Evolutionary conservation across 352 stramenopile genomes (phyloP).

Genomic region (Globisporangium abappressorium): DNA sequence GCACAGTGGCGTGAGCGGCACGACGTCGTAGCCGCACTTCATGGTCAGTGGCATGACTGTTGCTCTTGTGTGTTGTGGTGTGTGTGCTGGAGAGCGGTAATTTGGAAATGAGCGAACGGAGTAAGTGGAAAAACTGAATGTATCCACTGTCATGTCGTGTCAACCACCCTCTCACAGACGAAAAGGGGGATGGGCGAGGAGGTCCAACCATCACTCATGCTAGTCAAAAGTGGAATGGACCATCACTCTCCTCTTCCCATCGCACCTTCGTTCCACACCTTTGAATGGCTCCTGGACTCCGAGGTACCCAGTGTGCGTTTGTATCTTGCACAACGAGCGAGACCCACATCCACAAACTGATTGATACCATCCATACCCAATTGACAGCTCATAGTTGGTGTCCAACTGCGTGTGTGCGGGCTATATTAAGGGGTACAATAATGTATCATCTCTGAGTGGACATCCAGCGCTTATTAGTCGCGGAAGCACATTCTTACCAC

Average conservation of each 20-base stretch:
- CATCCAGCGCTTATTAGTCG: too few relatives aligned
- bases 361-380: not conserved
- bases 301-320: not conserved
- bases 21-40: not conserved
- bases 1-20: slow-evolving; percentile 1
- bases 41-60: not conserved
- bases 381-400: not conserved
- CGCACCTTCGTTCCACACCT: not conserved
- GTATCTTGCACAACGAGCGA: not conserved
- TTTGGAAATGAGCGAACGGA: not conserved
- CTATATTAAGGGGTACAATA: not conserved
- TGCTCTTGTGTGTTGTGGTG: not conserved
- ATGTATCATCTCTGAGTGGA: too few relatives aligned
- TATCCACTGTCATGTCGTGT: not conserved
- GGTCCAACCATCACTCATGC: slow-evolving; percentile 8
- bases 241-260: slow-evolving; percentile 1
- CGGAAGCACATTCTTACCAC: too few relatives aligned
- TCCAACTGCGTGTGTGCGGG: not conserved
- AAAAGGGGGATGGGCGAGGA: slow-evolving; percentile 1
- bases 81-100: not conserved
- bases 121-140: not conserved
- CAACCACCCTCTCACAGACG: not conserved
- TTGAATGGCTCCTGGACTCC: not conserved
- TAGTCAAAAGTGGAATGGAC: not conserved
- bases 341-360: not conserved